phyloP scores from a whole-genome alignment of 352 stramenopile species.

The Pythium volutum region DNA sequence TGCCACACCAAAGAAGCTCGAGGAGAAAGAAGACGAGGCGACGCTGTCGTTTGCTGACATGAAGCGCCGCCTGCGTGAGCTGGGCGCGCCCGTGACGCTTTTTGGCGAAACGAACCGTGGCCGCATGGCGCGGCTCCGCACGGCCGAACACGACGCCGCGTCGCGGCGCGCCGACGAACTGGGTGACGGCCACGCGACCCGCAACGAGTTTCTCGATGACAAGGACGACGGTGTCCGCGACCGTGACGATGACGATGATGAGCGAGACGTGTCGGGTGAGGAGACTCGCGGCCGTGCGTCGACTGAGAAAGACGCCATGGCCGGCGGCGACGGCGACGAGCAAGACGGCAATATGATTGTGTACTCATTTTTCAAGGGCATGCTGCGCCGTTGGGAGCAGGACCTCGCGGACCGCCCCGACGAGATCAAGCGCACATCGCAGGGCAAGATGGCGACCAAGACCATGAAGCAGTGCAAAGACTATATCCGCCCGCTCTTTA shows the following conservation, averaged over 20 bases:
- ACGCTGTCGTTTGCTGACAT: constrained; percentile 70
- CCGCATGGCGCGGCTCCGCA: constrained; percentile 65
- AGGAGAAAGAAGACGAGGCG: constrained; percentile 26
- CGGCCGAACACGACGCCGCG: constrained; percentile 61
- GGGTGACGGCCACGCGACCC: constrained; percentile 66
- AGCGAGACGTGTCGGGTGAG: constrained; percentile 27
- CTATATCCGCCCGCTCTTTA: constrained; percentile 98
- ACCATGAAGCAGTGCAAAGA: constrained; percentile 99
- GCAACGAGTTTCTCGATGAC: constrained; percentile 71
- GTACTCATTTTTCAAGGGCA: constrained; percentile 93
- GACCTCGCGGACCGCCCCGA: constrained; percentile 87
- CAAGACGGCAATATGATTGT: constrained; percentile 52
- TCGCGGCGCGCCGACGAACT: constrained; percentile 69
- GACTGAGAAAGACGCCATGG: constrained; percentile 17
- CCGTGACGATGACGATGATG: constrained; percentile 30
- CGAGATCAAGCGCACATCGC: constrained; percentile 85
- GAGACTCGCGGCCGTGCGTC: constrained; percentile 16
- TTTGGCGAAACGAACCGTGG: constrained; percentile 78
- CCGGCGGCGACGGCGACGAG: constrained; percentile 16
- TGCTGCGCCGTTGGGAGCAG: constrained; percentile 93
- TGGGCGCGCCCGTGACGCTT: constrained; percentile 82
- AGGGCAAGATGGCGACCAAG: constrained; percentile 94
- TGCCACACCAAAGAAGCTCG: not conserved
- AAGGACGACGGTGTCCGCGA: constrained; percentile 28
- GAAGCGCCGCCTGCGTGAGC: constrained; percentile 71